Percentiles rank a stretch among this genome's conserved stretches.
These are phyloP conservation scores for Brassica rapa DNA, from an alignment of 345 rosid species.

Conservation along the genomic window DNA sequence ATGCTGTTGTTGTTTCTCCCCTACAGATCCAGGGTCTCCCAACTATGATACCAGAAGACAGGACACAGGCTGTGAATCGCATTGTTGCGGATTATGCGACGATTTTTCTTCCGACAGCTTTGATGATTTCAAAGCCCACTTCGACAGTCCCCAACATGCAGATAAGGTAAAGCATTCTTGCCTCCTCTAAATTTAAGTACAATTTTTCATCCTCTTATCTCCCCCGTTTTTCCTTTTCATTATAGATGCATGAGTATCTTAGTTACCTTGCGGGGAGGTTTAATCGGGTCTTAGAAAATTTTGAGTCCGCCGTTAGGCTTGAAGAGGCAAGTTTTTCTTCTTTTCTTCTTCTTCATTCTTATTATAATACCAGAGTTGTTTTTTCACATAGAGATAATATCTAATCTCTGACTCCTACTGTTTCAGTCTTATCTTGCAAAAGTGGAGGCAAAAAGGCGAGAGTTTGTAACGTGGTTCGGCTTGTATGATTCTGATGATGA, in stretches of 20 bases:
- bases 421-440: not conserved
- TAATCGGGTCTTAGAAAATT: no score
- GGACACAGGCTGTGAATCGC: not conserved
- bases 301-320: not conserved
- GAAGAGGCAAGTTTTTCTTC: not conserved
- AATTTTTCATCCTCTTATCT: not conserved
- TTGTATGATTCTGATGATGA: no score
- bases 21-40: not conserved
- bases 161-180: not conserved
- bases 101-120: not conserved
- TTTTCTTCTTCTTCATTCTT: not conserved
- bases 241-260: not conserved
- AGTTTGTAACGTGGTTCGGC: not conserved
- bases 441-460: not conserved
- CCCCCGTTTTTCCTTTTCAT: not conserved
- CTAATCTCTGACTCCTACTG: not conserved
- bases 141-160: not conserved
- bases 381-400: not conserved
- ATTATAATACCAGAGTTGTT: not conserved
- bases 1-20: not conserved
- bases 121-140: not conserved
- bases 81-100: not conserved
- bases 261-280: not conserved
- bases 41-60: not conserved
- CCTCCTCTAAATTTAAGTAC: not conserved